phyloP scores from a whole-genome alignment of 306 rosid species.

The Phaseolus lunatus region DNA sequence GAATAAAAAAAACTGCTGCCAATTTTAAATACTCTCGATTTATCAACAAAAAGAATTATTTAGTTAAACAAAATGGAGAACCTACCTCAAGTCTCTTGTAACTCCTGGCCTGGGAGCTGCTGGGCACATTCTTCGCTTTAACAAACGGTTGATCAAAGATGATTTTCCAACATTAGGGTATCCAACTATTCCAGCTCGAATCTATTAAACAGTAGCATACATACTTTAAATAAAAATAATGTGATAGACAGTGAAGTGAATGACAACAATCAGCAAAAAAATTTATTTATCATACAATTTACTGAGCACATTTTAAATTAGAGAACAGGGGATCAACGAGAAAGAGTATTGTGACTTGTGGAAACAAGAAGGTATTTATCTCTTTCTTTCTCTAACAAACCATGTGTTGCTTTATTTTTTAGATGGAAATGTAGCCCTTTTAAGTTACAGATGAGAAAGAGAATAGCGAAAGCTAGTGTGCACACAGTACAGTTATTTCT shows the following conservation, averaged over 20 bases:
- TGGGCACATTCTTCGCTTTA: constrained; percentile 88
- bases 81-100: constrained; percentile 80
- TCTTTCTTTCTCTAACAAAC: constrained; percentile 1
- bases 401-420: neutral
- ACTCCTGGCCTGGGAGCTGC: constrained; percentile 99
- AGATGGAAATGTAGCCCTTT: constrained; percentile 16
- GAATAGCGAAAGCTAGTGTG: neutral
- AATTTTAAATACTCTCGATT: constrained; percentile 14
- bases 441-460: constrained; percentile 17
- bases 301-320: neutral
- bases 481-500: neutral
- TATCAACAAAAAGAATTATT: constrained; percentile 13
- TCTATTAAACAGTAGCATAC: constrained; percentile 51
- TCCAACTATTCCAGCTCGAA: constrained; percentile 98
- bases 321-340: neutral
- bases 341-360: neutral
- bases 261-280: constrained; percentile 7
- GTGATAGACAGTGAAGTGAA: constrained; percentile 30
- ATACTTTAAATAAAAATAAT: constrained; percentile 14
- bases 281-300: neutral
- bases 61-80: constrained; percentile 38
- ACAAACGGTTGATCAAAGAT: constrained; percentile 83
- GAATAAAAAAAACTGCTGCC: neutral
- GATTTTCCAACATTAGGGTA: constrained; percentile 98
- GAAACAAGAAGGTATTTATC: neutral